Percentiles rank a stretch among this genome's conserved stretches.
Evolutionary conservation across 768 basidiomycete species (phyloP).

Genomic region (Boletellus emodensis): DNA sequence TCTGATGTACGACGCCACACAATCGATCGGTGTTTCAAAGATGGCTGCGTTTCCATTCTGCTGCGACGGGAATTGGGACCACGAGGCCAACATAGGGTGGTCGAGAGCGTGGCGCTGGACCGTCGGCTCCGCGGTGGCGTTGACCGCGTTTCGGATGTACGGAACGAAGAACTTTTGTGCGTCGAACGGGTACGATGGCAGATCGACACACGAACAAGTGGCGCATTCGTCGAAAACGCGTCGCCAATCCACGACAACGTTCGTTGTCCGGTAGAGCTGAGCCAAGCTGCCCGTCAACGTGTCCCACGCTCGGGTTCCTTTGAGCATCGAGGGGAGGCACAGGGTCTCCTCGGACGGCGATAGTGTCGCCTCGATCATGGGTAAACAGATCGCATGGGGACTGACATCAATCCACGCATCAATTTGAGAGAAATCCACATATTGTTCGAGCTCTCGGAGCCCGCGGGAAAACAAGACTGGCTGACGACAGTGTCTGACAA

Average conservation of each 20-base stretch:
- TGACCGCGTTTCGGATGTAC: conserved; percentile 32
- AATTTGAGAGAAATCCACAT: conserved; percentile 24
- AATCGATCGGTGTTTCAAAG: conserved; percentile 51
- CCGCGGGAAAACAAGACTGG: conserved; percentile 54
- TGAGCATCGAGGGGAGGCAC: conserved; percentile 50
- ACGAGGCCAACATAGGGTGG: conserved; percentile 38
- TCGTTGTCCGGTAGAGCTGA: conserved; percentile 42
- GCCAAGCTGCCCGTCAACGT: conserved; percentile 45
- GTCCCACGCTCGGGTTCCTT: conserved; percentile 40
- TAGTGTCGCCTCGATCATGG: conserved; percentile 46
- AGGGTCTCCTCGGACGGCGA: conserved; percentile 30
- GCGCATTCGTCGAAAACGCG: conserved; percentile 46
- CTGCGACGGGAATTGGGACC: conserved; percentile 40
- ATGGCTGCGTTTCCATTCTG: conserved; percentile 36
- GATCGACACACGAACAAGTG: conserved; percentile 39
- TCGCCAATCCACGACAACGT: conserved; percentile 48
- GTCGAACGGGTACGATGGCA: conserved; percentile 65
- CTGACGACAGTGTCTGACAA: conserved; percentile 53
- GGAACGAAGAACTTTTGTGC: conserved; percentile 54
- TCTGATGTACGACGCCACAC: conserved; percentile 42
- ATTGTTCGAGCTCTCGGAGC: conserved; percentile 38
- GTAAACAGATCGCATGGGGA: conserved; percentile 54
- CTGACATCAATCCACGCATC: conserved; percentile 65
- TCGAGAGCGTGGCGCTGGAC: conserved; percentile 12
- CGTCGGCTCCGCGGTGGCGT: not conserved